phyloP scores from a whole-genome alignment of 345 rosid genomes.

The Ceriops tagal region DNA sequence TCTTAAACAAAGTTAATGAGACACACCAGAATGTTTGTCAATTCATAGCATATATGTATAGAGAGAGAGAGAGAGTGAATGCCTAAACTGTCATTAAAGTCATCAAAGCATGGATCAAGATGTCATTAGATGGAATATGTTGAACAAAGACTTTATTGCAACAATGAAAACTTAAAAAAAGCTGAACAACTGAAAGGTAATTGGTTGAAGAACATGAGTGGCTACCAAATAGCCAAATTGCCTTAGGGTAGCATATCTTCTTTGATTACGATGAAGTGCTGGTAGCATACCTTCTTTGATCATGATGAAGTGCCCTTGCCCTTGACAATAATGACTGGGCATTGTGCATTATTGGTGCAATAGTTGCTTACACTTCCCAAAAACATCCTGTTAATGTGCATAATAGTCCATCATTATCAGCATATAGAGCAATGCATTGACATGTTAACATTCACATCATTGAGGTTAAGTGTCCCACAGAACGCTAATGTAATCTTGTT shows the following conservation, averaged over 20 bases:
- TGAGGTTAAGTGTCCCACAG: not conserved
- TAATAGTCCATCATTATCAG: conserved; percentile 7
- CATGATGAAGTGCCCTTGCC: conserved; percentile 43
- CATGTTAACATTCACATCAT: not conserved
- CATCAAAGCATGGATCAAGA: not conserved
- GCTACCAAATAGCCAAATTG: not conserved
- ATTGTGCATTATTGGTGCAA: conserved; percentile 70
- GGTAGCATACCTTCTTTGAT: conserved; percentile 28
- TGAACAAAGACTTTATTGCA: not conserved
- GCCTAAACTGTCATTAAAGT: no score
- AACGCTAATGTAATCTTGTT: not conserved
- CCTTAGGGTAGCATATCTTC: conserved; percentile 22
- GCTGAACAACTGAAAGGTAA: not conserved
- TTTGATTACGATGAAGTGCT: conserved; percentile 35
- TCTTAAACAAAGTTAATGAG: no score
- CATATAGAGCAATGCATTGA: not conserved
- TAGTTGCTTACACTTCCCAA: conserved; percentile 95
- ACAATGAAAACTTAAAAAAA: not conserved
- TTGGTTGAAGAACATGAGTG: not conserved
- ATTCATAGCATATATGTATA: not conserved
- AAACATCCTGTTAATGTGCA: conserved; percentile 61
- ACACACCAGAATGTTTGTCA: not conserved
- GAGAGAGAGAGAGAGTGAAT: not conserved
- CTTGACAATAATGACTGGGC: conserved; percentile 74
- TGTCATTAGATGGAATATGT: not conserved